Base-by-base conservation (phyloP, 2,329 filamentous ascomycete genomes). In the Acrodontium crateriforme region DNA sequence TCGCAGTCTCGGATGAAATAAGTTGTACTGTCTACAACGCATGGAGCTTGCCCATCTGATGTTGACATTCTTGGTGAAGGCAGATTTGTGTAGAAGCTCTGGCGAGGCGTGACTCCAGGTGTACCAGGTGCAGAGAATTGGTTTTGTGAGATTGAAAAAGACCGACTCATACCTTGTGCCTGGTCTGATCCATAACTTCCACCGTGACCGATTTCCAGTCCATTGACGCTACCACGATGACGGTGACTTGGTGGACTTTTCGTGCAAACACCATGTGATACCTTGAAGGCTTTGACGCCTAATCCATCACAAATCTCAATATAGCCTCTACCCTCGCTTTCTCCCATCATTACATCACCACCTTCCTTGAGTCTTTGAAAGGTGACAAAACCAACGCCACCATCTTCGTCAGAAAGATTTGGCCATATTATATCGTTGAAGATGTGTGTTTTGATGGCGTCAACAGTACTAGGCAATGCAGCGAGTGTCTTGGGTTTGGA, bases 391-490 rank as follows among this genome's bases (percentile, higher is more conserved):
- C 89, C 89, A 3, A 85, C 85, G 14, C 89, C 89, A 18, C 85
- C 84, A 51, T 93, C 89, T 56, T 98, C 89, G 47, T 98, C 87
- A 0, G 83, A 91, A 20, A 98, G 60, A 42, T 98, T 98, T 0
- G 89, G 89, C 89, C 89, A 98, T 29, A 95, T 92, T 32, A 93
- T 63, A 47, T 94, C 91, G 56, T 98, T 98, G 62, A 98, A 98
- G 34, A 98, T 82, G 55, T 98, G 85, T 1, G 66, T 74, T 52
- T 93, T 95, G 55, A 98, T 76, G 0, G 87, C 85, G 24, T 82
- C 69, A 28, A 98, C 85, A n/a, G 87, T 92, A 16, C 74, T 77
- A 0, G 85, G 83, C 3, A 95, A 60, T 0, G 80, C 87, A 1
- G 87, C 84, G 9, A 98, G 63, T 14, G 78, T 73, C 55, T 95